Evolutionary conservation across 495 filamentous ascomycete genomes (phyloP), one percentile per base, ranked within the genome.

Genomic region (Penicillium taxi): DNA sequence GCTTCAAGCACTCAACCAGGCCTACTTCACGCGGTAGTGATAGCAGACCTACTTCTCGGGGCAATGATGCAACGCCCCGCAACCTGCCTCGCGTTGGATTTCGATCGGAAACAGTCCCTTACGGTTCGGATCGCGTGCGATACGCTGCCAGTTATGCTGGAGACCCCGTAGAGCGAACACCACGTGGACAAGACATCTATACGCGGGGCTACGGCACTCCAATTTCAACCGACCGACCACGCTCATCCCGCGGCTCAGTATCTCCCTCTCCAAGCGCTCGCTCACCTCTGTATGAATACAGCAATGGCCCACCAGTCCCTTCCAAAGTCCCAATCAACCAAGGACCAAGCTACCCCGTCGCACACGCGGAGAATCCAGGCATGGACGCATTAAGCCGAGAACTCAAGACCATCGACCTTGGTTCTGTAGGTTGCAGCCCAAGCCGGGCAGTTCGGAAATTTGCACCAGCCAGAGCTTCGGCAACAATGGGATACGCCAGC

Each of bases 391-490:
- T 94, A 37, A 82, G 85, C 52, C 74, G 86, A 38, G 87, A 94
- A 60, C 70, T 95, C 59, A 77, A 74, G 42, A 75, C 69, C 19
- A 94, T 95, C 45, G 84, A 95, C 60, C 82, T 95, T 41, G 86
- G 86, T 6, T 58, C 61, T 21, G 58, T 55, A 3, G 57, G 50
- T 4, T 61, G 59, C 34, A 64, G 49, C 32, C 48, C 47, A 19
- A 45, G 50, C 13, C 50, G 64, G 8, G 49, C 52, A 5, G 35
- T 53, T 28, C 52, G 55, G 7, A 53, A 50, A 36, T 58, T 53
- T 17, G 43, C 45, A 4, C 52, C 49, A 3, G 39, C 55, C 5
- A 35, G 47, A 5, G n/a, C 46, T 9, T 40, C 54, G 13, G 52
- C 45, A 1, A 39, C 52, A 2, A 59, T 56, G 15, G 62, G 62